Percentiles rank a stretch among this genome's conserved stretches.
phyloP scores from a whole-genome alignment of 2,329 filamentous ascomycete species.

The Lecanicillium sp. region DNA sequence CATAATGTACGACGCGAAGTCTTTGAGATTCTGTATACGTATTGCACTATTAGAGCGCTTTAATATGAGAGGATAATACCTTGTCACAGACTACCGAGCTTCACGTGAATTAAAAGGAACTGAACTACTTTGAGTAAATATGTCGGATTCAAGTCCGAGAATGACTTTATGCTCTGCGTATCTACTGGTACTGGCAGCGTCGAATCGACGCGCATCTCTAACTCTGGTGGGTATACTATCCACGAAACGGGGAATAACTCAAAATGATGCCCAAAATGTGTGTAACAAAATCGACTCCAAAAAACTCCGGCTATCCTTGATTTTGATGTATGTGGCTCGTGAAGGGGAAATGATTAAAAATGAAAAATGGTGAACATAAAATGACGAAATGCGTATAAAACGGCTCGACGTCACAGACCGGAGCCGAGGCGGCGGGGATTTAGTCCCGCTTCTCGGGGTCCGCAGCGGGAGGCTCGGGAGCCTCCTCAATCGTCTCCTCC shows the following conservation, averaged over 20 bases:
- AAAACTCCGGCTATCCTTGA: background rate
- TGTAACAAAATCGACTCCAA: too few relatives aligned
- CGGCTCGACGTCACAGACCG: too few relatives aligned
- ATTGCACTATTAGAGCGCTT: too few relatives aligned
- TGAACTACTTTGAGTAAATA: too few relatives aligned
- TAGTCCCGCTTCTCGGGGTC: slow-evolving; percentile 10
- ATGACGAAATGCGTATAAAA: slow-evolving; percentile 2
- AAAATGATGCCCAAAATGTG: background rate
- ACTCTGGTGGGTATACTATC: background rate
- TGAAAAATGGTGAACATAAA: slow-evolving; percentile 3
- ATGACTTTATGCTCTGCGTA: background rate
- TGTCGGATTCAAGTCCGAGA: background rate
- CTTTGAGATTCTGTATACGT: too few relatives aligned
- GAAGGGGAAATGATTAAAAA: slow-evolving; percentile 1
- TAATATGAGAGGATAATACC: background rate
- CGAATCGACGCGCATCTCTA: background rate
- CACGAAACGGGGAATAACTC: slow-evolving; percentile 1
- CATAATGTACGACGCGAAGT: too few relatives aligned
- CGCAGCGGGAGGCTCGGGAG: background rate
- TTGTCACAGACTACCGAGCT: too few relatives aligned
- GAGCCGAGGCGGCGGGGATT: background rate
- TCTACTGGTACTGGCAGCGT: too few relatives aligned
- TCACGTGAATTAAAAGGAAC: too few relatives aligned
- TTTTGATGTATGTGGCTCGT: background rate
- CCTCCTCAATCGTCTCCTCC: slow-evolving; percentile 6